Base-by-base conservation (phyloP, 2,329 filamentous ascomycete genomes). In the Sarocladiaceae sp. region DNA sequence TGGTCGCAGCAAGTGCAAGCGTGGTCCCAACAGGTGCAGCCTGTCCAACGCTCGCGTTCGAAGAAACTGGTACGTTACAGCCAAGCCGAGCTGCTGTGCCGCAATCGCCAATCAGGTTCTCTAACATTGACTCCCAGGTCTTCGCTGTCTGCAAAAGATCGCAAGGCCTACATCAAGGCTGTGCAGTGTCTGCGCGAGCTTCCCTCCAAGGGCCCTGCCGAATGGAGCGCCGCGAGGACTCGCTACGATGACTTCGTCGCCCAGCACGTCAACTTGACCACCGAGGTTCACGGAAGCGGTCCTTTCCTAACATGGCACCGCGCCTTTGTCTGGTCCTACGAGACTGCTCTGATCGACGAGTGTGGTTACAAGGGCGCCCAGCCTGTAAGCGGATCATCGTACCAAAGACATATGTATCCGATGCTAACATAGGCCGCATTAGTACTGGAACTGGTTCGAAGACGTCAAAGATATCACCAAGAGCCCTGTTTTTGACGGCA, bases 401-500 rank as follows among this genome's bases (percentile, higher is more conserved):
- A 9, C 20, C 16, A 19, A 9, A 6, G 23, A 9, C 5, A 26
- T 7, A 26, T 13, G n/a, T 16, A 7, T 15, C 4, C 20, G n/a
- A 10, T 16, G 20, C 18, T 40, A 24, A 40, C 35, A 18, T 19
- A 37, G 6, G 5, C 9, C 6, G 9, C 20, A 29, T 29, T 62
- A 68, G 55, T 76, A 75, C 58, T 70, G 68, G 61, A 71, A 77
- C 55, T 78, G 58, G 58, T 29, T 57, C 58, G 64, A 65, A 43
- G 65, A 45, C 20, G 61, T 67, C 2, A 47, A 60, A 3, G 68
- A 77, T 49, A 64, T 66, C 1, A 52, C 58, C 48, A 64, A 67
- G 45, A 76, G 73, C 0, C 70, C 73, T 9, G 55, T 78, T 37
- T 78, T 81, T 48, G 73, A 77, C 50, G 76, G 76, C 43, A 71